Evolutionary conservation across 345 rosid genomes (phyloP).

Genomic region (Cardamine occulta): DNA sequence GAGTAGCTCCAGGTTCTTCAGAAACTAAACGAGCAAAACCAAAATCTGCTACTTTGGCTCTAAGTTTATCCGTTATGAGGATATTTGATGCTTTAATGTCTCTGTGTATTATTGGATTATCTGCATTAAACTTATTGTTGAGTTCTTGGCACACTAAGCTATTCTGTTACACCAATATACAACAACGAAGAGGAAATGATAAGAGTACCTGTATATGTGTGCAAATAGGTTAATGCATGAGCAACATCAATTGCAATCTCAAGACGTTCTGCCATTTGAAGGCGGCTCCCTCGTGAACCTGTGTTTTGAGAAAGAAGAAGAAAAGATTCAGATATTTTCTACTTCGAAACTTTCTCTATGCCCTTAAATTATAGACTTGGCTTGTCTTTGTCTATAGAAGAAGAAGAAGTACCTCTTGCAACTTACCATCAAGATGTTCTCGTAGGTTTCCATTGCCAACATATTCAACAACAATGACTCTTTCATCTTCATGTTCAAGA

Average conservation of each 20-base stretch:
- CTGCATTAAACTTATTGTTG: conserved; percentile 46
- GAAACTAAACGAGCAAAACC: conserved; percentile 75
- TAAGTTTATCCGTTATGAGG: conserved; percentile 69
- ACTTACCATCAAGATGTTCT: conserved; percentile 91
- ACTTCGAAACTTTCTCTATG: neutral
- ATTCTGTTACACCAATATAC: neutral
- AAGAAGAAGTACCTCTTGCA: conserved; percentile 29
- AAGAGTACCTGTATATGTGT: conserved; percentile 72
- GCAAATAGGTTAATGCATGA: conserved; percentile 90
- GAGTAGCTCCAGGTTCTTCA: conserved; percentile 64
- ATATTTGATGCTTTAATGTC: conserved; percentile 88
- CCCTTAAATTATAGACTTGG: neutral
- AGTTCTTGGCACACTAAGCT: neutral
- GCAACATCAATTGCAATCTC: conserved; percentile 94
- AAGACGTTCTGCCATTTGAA: conserved; percentile 78
- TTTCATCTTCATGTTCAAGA: conserved; percentile 71
- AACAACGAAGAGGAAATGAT: neutral
- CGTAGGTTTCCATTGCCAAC: conserved; percentile 77
- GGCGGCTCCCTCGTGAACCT: conserved; percentile 66
- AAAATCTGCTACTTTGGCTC: conserved; percentile 93
- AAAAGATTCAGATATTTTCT: neutral
- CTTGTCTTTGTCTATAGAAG: neutral
- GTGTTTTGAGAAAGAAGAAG: conserved; percentile 26
- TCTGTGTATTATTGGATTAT: conserved; percentile 86
- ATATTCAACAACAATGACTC: conserved; percentile 75